These are phyloP conservation scores for Cordyceps cateniannulata DNA, from an alignment of 2,329 filamentous ascomycete species.

Conservation along the genomic window DNA sequence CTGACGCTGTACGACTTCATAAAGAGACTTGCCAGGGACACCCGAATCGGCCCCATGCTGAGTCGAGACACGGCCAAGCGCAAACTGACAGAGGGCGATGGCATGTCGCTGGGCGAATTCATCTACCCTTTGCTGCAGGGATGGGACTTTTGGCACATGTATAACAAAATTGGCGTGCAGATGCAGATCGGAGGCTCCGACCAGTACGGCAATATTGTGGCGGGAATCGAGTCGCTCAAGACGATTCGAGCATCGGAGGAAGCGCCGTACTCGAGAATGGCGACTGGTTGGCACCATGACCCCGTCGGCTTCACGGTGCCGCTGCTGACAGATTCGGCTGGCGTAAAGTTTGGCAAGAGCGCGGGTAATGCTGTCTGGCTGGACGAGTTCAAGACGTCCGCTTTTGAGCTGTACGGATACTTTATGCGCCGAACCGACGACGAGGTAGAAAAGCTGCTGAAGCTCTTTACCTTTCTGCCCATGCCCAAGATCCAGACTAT, in stretches of 20 bases:
- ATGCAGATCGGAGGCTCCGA: slow-evolving; percentile 93
- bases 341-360: slow-evolving; percentile 91
- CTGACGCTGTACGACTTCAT: slow-evolving; percentile 69
- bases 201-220: slow-evolving; percentile 92
- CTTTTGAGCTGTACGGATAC: slow-evolving; percentile 87
- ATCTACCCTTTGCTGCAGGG: slow-evolving; percentile 88
- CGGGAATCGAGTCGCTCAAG: slow-evolving; percentile 81
- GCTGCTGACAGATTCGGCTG: slow-evolving; percentile 75
- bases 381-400: slow-evolving; percentile 69
- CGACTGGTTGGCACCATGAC: slow-evolving; percentile 38
- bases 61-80: slow-evolving; percentile 81
- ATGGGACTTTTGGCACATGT: slow-evolving; percentile 95
- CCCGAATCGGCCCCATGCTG: slow-evolving; percentile 81
- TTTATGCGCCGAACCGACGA: slow-evolving; percentile 77
- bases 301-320: slow-evolving; percentile 88
- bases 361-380: slow-evolving; percentile 94
- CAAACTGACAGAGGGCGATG: slow-evolving; percentile 76
- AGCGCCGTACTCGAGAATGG: slow-evolving; percentile 33
- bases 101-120: slow-evolving; percentile 93
- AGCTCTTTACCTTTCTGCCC: slow-evolving; percentile 85
- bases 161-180: slow-evolving; percentile 57
- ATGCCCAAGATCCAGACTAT: slow-evolving; percentile 57
- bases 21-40: slow-evolving; percentile 62
- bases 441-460: slow-evolving; percentile 75
- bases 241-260: slow-evolving; percentile 56